Evolutionary conservation across 2,329 filamentous ascomycete genomes (phyloP), one percentile per base, ranked within the genome.

Genomic region (Penicillium sp.): DNA sequence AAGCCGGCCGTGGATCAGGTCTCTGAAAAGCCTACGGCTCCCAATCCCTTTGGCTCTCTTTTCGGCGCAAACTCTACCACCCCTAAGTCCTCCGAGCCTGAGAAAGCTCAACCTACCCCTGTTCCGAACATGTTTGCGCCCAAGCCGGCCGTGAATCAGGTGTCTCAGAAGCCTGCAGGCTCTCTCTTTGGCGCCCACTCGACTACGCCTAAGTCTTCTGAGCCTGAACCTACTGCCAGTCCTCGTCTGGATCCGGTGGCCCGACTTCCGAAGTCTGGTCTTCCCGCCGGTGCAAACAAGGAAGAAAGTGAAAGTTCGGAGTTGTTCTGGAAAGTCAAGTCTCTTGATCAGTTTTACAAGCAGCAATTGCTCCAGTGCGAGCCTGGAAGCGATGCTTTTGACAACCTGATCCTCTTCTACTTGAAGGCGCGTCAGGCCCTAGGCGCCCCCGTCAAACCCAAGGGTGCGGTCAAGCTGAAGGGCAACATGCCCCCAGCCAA

Each of bases 351-450:
- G 28, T 59, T 55, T 18, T 69, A 73, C 52, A 62, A 70, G 46
- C 59, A 60, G 6, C 58, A 66, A 39, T 43, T 73, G 9, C 55
- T 62, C 9, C 53, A 55, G 3, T 51, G 66, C 23, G 60, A 73
- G 48, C 66, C 70, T 5, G 53, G 59, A 13, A 62, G 44, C 2
- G 54, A 70, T 40, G 61, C 66, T 39, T 68, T 74, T 42, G 70
- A 72, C 46, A 52, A 57, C 13, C 31, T 70, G 29, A 58, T 75
- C 25, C 54, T 66, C 4, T 67, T 67, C 45, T 75, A 74, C 51
- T 55, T 70, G 44, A 64, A 64, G 39, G 60, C 68, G 44, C 70
- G 72, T 39, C 65, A 68, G 15, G 62, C 64, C 1, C 63, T 74
- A 41, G 70, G 69, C 27, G 59, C 59, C 13, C 69, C 70, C 4